phyloP scores from a whole-genome alignment of 2,329 filamentous ascomycete species.

The Penicillium sp. region DNA sequence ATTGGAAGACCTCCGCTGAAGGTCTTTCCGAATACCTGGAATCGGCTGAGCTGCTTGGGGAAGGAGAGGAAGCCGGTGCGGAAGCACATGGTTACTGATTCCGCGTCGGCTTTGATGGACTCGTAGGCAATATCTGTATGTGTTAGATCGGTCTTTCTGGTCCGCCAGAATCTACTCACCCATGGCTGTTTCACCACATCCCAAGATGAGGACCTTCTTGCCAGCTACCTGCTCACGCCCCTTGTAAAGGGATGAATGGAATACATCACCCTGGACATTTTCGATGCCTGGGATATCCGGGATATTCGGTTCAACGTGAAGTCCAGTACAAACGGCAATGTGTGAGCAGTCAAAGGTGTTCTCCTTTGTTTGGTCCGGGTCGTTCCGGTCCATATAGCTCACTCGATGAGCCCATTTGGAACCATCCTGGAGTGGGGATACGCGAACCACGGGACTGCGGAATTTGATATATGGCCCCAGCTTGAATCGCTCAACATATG shows the following conservation, averaged over 20 bases:
- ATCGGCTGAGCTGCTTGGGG: conserved; percentile 15
- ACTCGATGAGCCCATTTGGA: conserved; percentile 13
- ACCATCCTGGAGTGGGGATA: conserved; percentile 2
- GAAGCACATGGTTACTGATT: conserved; percentile 17
- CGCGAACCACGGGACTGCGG: conserved; percentile 9
- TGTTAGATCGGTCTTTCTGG: neutral
- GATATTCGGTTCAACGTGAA: conserved; percentile 16
- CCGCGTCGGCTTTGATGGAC: conserved; percentile 15
- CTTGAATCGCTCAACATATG: conserved; percentile 12
- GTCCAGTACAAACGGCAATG: conserved; percentile 13
- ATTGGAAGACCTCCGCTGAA: conserved; percentile 15
- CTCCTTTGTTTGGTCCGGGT: neutral
- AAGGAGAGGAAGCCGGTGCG: conserved; percentile 16
- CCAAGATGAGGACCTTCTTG: conserved; percentile 12
- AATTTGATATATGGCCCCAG: conserved; percentile 10
- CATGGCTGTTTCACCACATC: conserved; percentile 17
- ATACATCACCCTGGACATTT: conserved; percentile 11
- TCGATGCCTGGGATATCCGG: conserved; percentile 14
- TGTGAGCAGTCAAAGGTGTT: conserved; percentile 10
- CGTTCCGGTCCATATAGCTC: conserved; percentile 5
- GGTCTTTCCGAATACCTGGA: conserved; percentile 13
- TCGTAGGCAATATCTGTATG: conserved; percentile 15
- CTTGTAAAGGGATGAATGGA: conserved; percentile 16
- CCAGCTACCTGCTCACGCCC: conserved; percentile 13
- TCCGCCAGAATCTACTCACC: conserved; percentile 1